phyloP scores from a whole-genome alignment of 2,329 filamentous ascomycete genomes.

The Cercospora zeae-maydis region DNA sequence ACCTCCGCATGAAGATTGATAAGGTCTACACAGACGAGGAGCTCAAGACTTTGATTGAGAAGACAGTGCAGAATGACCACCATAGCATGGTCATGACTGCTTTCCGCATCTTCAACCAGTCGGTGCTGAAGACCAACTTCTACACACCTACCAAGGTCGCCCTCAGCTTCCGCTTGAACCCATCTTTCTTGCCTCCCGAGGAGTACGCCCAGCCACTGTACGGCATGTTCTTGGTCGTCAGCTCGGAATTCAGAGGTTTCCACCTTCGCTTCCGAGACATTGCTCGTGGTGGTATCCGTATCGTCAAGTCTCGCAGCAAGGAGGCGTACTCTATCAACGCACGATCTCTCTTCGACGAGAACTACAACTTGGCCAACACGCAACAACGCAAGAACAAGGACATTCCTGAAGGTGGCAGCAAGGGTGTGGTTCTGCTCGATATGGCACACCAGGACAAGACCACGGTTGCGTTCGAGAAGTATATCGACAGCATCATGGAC shows the following conservation, averaged over 20 bases:
- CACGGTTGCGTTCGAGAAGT: constrained; percentile 94
- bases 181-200: constrained; percentile 78
- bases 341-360: constrained; percentile 94
- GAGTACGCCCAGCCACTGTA: constrained; percentile 94
- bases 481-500: constrained; percentile 97
- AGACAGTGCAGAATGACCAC: constrained; percentile 84
- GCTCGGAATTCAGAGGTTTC: constrained; percentile 93
- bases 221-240: constrained; percentile 98
- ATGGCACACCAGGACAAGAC: constrained; percentile 91
- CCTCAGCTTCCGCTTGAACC: constrained; percentile 90
- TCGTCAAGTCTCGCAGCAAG: constrained; percentile 95
- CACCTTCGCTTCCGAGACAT: constrained; percentile 97
- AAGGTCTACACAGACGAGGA: constrained; percentile 72
- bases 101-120: constrained; percentile 91
- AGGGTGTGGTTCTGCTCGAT: constrained; percentile 94
- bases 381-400: constrained; percentile 99
- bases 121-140: constrained; percentile 93
- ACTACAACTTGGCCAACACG: constrained; percentile 96
- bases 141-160: constrained; percentile 98
- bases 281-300: constrained; percentile 92
- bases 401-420: constrained; percentile 95
- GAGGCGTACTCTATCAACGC: constrained; percentile 97
- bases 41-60: constrained; percentile 72
- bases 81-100: constrained; percentile 97
- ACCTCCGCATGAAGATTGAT: constrained; percentile 62